Evolutionary conservation across 345 rosid species (phyloP).

Genomic region (Pistacia vera): DNA sequence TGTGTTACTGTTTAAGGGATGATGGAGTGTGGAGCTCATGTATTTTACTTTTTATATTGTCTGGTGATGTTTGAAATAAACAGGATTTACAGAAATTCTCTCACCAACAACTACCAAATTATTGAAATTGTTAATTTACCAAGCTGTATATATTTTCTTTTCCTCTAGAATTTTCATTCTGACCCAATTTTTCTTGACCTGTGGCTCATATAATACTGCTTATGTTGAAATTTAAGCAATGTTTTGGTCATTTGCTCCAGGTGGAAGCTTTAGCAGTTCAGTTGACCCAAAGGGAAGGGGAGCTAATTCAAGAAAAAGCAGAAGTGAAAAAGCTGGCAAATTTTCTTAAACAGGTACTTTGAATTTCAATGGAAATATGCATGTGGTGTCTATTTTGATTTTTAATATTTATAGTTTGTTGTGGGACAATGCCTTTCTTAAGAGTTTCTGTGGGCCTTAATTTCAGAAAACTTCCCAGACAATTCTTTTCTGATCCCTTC

Average conservation of each 20-base stretch:
- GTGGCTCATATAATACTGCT: slow-evolving; percentile 13
- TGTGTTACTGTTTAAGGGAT: neutral
- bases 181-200: neutral
- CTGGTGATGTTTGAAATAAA: neutral
- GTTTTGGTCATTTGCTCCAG: slow-evolving; percentile 46
- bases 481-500: no score
- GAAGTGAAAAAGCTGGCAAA: slow-evolving; percentile 95
- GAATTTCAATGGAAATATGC: neutral
- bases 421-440: neutral
- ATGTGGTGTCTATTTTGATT: neutral
- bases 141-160: neutral
- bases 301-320: slow-evolving; percentile 83
- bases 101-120: neutral
- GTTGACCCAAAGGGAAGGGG: slow-evolving; percentile 96
- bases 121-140: neutral
- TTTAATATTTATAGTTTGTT: no score
- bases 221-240: slow-evolving; percentile 5
- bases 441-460: neutral
- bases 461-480: no score
- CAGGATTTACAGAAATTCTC: neutral
- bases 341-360: slow-evolving; percentile 83
- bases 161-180: neutral
- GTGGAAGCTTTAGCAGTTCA: slow-evolving; percentile 98
- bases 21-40: neutral
- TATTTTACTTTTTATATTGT: neutral